Evolutionary conservation across 179 eudicot species (phyloP).

Genomic region (Beta lomatogona): DNA sequence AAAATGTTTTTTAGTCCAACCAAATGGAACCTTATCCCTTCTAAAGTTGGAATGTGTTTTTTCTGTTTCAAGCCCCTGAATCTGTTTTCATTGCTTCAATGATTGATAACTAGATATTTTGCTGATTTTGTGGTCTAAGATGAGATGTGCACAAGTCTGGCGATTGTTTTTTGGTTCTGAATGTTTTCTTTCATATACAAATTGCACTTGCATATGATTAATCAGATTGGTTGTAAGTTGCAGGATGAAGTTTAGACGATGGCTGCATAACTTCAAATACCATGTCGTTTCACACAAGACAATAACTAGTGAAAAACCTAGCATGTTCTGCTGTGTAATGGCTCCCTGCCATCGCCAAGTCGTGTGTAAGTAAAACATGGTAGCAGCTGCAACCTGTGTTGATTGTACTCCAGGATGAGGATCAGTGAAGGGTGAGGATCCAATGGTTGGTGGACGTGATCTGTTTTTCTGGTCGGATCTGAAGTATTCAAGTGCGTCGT

Average conservation of each 20-base stretch:
- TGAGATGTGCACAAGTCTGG: neutral
- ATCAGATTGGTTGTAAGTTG: neutral
- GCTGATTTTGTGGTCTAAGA: neutral
- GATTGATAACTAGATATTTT: neutral
- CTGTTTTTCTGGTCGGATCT: neutral
- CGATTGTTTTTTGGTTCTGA: neutral
- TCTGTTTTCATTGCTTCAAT: neutral
- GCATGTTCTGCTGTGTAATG: neutral
- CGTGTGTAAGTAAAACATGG: neutral
- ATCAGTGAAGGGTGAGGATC: neutral
- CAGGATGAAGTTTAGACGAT: neutral
- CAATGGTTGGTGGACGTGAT: neutral
- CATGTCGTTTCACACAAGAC: neutral
- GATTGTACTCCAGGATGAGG: neutral
- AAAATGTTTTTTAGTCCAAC: too few species aligned
- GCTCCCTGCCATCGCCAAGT: neutral
- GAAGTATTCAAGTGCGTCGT: neutral
- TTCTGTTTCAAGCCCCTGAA: too few species aligned
- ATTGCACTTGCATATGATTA: constrained; percentile 7
- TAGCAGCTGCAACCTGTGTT: neutral
- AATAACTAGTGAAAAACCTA: neutral
- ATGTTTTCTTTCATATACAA: neutral
- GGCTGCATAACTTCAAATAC: neutral
- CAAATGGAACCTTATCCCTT: neutral
- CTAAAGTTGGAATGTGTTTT: neutral